Evolutionary conservation across 768 basidiomycete species (phyloP).

Genomic region (Panaeolus cyanescens): DNA sequence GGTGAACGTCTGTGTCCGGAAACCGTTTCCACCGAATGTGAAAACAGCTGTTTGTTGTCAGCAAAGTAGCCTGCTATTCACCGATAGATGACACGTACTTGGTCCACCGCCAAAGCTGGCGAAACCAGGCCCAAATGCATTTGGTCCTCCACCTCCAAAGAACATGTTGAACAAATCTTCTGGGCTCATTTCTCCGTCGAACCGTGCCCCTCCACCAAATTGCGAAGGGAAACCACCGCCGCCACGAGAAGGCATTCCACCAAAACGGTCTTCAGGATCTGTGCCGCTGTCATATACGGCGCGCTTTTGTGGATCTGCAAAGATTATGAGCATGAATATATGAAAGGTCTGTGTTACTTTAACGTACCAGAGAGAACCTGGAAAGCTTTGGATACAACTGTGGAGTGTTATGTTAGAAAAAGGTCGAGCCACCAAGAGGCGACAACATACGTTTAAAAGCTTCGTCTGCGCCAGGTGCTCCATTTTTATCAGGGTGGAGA

Average conservation of each 20-base stretch:
- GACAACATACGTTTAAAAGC: slow-evolving; percentile 86
- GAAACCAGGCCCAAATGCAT: slow-evolving; percentile 42
- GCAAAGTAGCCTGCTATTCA: slow-evolving; percentile 7
- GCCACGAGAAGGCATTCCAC: slow-evolving; percentile 63
- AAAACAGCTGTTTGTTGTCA: slow-evolving; percentile 51
- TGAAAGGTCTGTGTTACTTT: slow-evolving; percentile 2
- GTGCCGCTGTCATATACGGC: slow-evolving; percentile 83
- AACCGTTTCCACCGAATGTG: slow-evolving; percentile 84
- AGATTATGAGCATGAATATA: slow-evolving; percentile 4
- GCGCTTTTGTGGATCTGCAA: slow-evolving; percentile 82
- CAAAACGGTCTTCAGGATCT: slow-evolving; percentile 85
- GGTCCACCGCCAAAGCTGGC: slow-evolving; percentile 61
- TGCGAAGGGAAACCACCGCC: slow-evolving; percentile 51
- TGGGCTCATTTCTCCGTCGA: slow-evolving; percentile 87
- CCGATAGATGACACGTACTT: slow-evolving; percentile 30
- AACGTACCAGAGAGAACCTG: slow-evolving; percentile 81
- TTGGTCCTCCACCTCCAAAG: slow-evolving; percentile 78
- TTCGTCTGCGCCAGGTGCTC: slow-evolving; percentile 97
- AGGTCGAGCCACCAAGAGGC: slow-evolving; percentile 1
- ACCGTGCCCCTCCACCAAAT: slow-evolving; percentile 54
- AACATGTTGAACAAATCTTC: slow-evolving; percentile 99
- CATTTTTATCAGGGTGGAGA: slow-evolving; percentile 91
- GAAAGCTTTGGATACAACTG: slow-evolving; percentile 98
- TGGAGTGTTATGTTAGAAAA: slow-evolving; percentile 8
- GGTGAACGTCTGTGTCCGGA: slow-evolving; percentile 51